phyloP scores from a whole-genome alignment of 306 rosid species.

The Trifolium pratense region DNA sequence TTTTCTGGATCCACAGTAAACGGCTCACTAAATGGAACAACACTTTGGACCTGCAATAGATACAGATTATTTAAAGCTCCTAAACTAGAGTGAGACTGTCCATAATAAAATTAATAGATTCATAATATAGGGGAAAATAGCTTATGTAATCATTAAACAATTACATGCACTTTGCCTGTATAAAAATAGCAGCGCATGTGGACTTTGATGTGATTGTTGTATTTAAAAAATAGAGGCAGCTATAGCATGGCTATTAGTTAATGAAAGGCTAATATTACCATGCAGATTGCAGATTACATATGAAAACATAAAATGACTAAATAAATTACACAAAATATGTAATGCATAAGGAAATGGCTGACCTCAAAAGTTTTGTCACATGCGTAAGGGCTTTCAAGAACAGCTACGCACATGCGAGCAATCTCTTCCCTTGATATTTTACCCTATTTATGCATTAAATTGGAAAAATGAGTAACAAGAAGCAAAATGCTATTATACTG shows the following conservation, averaged over 20 bases:
- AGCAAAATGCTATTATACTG: background rate
- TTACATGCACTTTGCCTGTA: background rate
- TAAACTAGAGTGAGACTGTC: constrained; percentile 31
- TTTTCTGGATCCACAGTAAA: constrained; percentile 83
- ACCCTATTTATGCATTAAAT: constrained; percentile 56
- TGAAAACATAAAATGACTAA: background rate
- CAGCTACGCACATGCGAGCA: constrained; percentile 81
- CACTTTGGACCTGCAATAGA: constrained; percentile 78
- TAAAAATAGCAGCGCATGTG: background rate
- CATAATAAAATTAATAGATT: constrained; percentile 27
- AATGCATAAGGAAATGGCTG: constrained; percentile 26
- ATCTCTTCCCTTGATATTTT: constrained; percentile 91
- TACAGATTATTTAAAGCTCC: constrained; percentile 8
- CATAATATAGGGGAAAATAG: background rate
- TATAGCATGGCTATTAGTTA: background rate
- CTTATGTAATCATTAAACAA: background rate
- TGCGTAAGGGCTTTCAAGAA: constrained; percentile 79
- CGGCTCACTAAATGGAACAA: constrained; percentile 82
- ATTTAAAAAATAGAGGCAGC: background rate
- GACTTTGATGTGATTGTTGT: constrained; percentile 3
- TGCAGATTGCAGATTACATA: constrained; percentile 20
- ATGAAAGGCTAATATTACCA: constrained; percentile 8
- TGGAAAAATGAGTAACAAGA: constrained; percentile 26
- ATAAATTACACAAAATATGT: background rate
- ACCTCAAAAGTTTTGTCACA: constrained; percentile 92